Percentiles rank a stretch among this genome's conserved stretches.
Evolutionary conservation across 345 rosid species (phyloP).

Genomic region (Physaria fendleri): DNA sequence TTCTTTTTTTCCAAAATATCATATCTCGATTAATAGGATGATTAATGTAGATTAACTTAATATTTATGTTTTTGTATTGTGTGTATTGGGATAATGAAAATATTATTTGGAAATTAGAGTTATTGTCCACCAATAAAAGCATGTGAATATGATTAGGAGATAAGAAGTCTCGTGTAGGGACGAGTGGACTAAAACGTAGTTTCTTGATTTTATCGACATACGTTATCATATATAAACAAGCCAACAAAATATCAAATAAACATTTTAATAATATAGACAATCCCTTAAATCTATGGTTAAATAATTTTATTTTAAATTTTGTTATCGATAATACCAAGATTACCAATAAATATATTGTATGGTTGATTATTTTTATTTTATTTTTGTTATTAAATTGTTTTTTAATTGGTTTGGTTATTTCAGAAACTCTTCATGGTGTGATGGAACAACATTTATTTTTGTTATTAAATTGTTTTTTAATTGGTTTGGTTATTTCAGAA

Average conservation of each 20-base stretch:
- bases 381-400: not conserved
- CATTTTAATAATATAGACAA: no score
- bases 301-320: not conserved
- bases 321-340: no score
- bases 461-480: not conserved
- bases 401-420: not conserved
- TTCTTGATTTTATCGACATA: slow-evolving; percentile 1
- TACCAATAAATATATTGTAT: not conserved
- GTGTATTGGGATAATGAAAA: not conserved
- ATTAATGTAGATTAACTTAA: not conserved
- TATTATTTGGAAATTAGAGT: not conserved
- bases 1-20: not conserved
- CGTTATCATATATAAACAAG: no score
- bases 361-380: not conserved
- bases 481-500: not conserved
- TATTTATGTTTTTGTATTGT: not conserved
- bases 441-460: slow-evolving; percentile 13
- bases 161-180: not conserved
- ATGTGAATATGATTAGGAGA: not conserved
- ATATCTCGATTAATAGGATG: not conserved
- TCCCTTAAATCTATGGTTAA: not conserved
- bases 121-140: not conserved
- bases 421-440: slow-evolving; percentile 30
- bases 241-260: no score
- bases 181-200: slow-evolving; percentile 1